These are phyloP conservation scores for Aspergillus terreus DNA, from an alignment of 2,329 filamentous ascomycete genomes.

Conservation along the genomic window DNA sequence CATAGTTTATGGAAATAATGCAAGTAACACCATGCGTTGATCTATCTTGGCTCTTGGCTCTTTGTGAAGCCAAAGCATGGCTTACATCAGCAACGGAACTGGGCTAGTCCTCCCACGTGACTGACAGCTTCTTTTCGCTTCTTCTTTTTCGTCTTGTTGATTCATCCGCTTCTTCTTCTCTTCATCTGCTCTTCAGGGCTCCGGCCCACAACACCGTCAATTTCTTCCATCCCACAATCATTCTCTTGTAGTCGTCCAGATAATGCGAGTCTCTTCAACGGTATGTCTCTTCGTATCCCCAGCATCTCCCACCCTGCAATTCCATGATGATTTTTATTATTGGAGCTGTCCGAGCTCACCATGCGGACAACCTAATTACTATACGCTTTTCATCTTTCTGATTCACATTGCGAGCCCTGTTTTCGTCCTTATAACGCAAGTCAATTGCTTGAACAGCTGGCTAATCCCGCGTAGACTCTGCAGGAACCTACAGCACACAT, in stretches of 20 bases:
- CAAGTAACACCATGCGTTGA: no score
- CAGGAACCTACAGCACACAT: slow-evolving; percentile 32
- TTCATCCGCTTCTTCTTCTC: slow-evolving; percentile 7
- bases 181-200: slow-evolving; percentile 20
- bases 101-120: neutral
- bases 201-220: slow-evolving; percentile 17
- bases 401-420: slow-evolving; percentile 13
- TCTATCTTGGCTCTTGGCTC: no score
- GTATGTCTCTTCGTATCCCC: slow-evolving; percentile 18
- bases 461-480: slow-evolving; percentile 27
- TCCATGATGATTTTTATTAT: slow-evolving; percentile 62
- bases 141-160: neutral
- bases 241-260: slow-evolving; percentile 12
- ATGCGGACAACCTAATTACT: slow-evolving; percentile 56
- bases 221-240: neutral
- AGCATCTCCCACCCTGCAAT: slow-evolving; percentile 5
- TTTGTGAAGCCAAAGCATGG: no score
- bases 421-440: neutral
- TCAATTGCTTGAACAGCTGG: slow-evolving; percentile 6
- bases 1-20: no score
- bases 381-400: slow-evolving; percentile 49
- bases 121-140: slow-evolving; percentile 12
- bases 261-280: slow-evolving; percentile 28
- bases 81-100: no score
- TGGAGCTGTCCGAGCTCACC: slow-evolving; percentile 71